phyloP scores from a whole-genome alignment of 2,329 filamentous ascomycete genomes.

The Dendryphion nanum region DNA sequence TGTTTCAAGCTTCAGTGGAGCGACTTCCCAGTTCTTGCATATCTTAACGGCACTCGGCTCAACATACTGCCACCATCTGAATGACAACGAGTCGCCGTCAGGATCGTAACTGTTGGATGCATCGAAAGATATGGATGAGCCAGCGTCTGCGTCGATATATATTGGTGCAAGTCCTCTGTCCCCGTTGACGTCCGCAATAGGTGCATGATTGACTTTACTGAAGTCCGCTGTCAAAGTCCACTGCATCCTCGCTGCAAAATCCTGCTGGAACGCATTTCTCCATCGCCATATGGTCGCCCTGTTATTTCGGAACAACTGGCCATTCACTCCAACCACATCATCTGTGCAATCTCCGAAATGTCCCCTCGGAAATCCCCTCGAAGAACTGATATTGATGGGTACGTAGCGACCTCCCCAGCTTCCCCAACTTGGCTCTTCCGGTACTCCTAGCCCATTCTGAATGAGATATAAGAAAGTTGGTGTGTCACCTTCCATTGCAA shows the following conservation, averaged over 20 bases:
- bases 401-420: slow-evolving; percentile 45
- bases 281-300: slow-evolving; percentile 45
- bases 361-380: slow-evolving; percentile 1
- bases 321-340: slow-evolving; percentile 33
- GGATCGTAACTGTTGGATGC: slow-evolving; percentile 16
- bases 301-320: slow-evolving; percentile 24
- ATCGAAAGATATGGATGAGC: slow-evolving; percentile 9
- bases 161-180: slow-evolving; percentile 6
- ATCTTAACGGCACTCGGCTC: slow-evolving; percentile 2
- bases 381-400: slow-evolving; percentile 17
- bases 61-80: slow-evolving; percentile 17
- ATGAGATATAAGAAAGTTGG: slow-evolving; percentile 43
- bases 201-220: slow-evolving; percentile 11
- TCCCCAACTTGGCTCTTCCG: slow-evolving; percentile 43
- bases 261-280: slow-evolving; percentile 42
- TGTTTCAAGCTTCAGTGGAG: neutral
- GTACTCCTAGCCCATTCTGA: slow-evolving; percentile 42
- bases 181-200: slow-evolving; percentile 14
- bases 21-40: neutral
- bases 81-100: slow-evolving; percentile 12
- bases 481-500: slow-evolving; percentile 50
- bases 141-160: slow-evolving; percentile 3
- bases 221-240: slow-evolving; percentile 23
- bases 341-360: slow-evolving; percentile 36
- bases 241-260: slow-evolving; percentile 45